A percentile compares a stretch with the other conserved stretches of the same genome.
Conservation (phyloP, 495 filamentous ascomycete species). For the Penicillium silybi region DNA sequence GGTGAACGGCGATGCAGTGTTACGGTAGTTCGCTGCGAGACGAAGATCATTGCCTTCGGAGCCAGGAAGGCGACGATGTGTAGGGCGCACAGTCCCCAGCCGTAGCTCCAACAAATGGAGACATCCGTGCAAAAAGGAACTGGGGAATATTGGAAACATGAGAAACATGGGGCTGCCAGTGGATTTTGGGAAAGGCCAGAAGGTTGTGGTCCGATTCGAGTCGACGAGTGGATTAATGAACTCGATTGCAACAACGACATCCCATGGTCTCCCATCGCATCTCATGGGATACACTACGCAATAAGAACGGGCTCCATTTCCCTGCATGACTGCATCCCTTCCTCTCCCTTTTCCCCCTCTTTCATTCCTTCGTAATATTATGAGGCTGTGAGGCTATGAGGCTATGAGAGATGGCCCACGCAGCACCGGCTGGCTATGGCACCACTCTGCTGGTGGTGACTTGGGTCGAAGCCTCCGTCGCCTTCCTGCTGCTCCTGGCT, state of each 20-base stretch:
- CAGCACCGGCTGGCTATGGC: conserved; percentile 4
- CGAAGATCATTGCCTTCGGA: neutral
- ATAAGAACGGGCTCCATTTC: too few species aligned
- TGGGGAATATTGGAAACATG: neutral
- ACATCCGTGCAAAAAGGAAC: neutral
- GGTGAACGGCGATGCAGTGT: neutral
- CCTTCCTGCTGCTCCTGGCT: conserved; percentile 5
- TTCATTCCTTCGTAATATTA: neutral
- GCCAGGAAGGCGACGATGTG: neutral
- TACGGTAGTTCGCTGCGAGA: neutral
- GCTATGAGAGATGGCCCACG: neutral
- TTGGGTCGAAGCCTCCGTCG: conserved; percentile 6
- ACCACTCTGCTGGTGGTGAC: conserved; percentile 7
- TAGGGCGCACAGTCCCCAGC: neutral
- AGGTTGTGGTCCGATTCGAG: too few species aligned
- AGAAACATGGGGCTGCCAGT: too few species aligned
- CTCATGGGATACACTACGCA: too few species aligned
- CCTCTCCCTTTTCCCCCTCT: neutral
- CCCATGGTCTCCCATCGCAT: too few species aligned
- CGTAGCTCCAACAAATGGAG: neutral
- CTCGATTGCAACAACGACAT: too few species aligned
- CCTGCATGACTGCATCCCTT: neutral
- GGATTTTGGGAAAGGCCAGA: too few species aligned
- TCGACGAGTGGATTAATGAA: too few species aligned
- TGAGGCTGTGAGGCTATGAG: neutral